Base-by-base conservation (phyloP, 352 stramenopile species). In the Saprolegnia parasitica region DNA sequence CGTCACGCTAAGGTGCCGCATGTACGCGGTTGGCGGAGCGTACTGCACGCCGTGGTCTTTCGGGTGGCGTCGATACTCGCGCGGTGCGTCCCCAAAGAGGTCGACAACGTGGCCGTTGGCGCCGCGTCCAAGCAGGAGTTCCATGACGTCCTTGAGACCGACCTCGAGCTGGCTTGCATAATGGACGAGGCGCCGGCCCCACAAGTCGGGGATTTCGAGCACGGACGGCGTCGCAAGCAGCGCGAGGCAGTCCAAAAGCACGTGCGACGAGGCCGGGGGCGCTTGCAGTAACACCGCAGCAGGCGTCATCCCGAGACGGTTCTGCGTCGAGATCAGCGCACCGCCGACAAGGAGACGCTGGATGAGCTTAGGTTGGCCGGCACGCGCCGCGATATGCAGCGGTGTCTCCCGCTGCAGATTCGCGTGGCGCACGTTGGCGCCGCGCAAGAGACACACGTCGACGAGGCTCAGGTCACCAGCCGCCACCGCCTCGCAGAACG, bases 301-400 rank as follows among this genome's bases (percentile, higher is more conserved):
- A 11, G 87, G 77, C 10, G 80, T 87, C 60, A 92, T 83, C 5
- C 86, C 86, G 70, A 86, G 90, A 5, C 86, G 76, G 42, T 95
- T 94, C 55, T 80, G 77, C 32, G 62, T 47, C 65, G 91, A 90
- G 10, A 80, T 72, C 39, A 88, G 77, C 16, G 78, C 87, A 16
- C 84, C 81, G 39, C 73, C 70, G 13, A 86, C 74, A 8, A 93
- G 58, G 8, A 95, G 66, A 5, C 76, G 67, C 5, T 81, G 65
- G 29, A 94, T 78, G 46, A 91, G 81, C 21, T 83, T 74, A 6
- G 76, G 42, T 40, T 86, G 71, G 8, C 75, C 72, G 15, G 76
- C 56, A 32, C 76, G 40, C 3, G 83, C 77, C 24, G 87, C 86
- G 13, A 94, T 68, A 47, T 95, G 87, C 11, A 95, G 72, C 72